A percentile compares a stretch with the other conserved stretches of the same genome.
phyloP scores from a whole-genome alignment of 2,329 filamentous ascomycete genomes.

The Teratosphaeria destructans region DNA sequence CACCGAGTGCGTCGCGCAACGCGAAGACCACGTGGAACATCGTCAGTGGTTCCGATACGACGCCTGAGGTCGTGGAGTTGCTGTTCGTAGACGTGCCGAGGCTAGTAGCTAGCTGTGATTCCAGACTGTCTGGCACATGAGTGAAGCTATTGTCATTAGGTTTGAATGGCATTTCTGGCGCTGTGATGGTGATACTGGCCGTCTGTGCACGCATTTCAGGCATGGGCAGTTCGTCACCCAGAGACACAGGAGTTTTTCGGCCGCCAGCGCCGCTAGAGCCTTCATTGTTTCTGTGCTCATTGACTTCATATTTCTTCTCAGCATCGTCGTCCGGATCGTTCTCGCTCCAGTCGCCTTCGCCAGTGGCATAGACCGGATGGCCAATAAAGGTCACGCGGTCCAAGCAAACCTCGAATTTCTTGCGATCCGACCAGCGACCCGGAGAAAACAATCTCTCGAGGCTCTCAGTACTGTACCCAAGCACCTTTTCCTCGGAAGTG shows the following conservation, averaged over 20 bases:
- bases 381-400: constrained; percentile 73
- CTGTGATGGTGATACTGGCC: constrained; percentile 6
- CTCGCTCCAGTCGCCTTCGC: constrained; percentile 43
- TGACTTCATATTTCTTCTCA: background rate
- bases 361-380: constrained; percentile 71
- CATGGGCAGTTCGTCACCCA: background rate
- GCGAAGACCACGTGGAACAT: constrained; percentile 99
- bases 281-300: background rate
- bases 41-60: constrained; percentile 55
- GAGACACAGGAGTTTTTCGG: background rate
- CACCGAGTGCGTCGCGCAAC: constrained; percentile 62
- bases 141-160: constrained; percentile 13
- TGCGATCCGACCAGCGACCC: constrained; percentile 51
- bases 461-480: constrained; percentile 42
- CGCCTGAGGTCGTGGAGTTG: constrained; percentile 20
- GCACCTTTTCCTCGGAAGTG: constrained; percentile 4
- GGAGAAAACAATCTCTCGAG: constrained; percentile 74
- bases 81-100: constrained; percentile 22
- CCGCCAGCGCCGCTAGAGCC: background rate
- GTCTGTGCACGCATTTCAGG: background rate
- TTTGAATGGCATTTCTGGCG: constrained; percentile 4
- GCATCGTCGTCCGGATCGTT: constrained; percentile 1
- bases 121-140: constrained; percentile 21
- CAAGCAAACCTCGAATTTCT: constrained; percentile 77
- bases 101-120: constrained; percentile 11